Evolutionary conservation across 2,329 filamentous ascomycete genomes (phyloP).

Genomic region (Pseudogymnoascus sp.): DNA sequence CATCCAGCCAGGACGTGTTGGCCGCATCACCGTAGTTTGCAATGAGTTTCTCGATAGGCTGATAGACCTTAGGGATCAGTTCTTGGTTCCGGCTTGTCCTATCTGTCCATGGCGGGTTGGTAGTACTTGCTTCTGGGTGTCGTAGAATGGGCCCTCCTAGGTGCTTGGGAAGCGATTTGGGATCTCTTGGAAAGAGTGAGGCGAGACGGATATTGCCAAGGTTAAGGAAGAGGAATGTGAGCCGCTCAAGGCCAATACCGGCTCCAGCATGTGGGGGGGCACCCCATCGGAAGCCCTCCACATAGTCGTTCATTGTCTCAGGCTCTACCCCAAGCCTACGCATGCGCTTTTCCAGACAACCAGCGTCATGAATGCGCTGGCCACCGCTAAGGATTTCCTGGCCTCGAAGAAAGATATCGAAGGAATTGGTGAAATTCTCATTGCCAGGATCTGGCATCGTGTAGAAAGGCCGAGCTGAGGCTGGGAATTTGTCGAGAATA

Average conservation of each 20-base stretch:
- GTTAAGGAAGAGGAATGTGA: conserved; percentile 77
- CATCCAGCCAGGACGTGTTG: conserved; percentile 89
- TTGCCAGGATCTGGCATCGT: conserved; percentile 75
- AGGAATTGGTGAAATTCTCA: conserved; percentile 73
- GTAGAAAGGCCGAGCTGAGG: conserved; percentile 79
- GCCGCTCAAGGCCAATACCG: conserved; percentile 81
- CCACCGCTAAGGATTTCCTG: conserved; percentile 90
- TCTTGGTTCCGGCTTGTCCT: conserved; percentile 33
- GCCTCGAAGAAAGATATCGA: conserved; percentile 88
- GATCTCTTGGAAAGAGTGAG: conserved; percentile 79
- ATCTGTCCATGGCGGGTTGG: conserved; percentile 55
- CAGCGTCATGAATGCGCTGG: conserved; percentile 80
- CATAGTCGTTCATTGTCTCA: conserved; percentile 80
- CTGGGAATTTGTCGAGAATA: conserved; percentile 87
- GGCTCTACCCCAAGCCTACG: conserved; percentile 65
- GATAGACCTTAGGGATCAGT: conserved; percentile 47
- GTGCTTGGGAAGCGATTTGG: conserved; percentile 71
- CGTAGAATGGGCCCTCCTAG: conserved; percentile 57
- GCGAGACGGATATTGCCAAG: conserved; percentile 85
- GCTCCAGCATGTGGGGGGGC: conserved; percentile 84
- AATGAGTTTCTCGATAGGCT: conserved; percentile 76
- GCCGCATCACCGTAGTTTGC: conserved; percentile 93
- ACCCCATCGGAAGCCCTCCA: conserved; percentile 80
- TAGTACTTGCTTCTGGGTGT: conserved; percentile 80
- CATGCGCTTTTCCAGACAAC: conserved; percentile 71